phyloP scores from a whole-genome alignment of 202 grass and related monocot species.

The Miscanthus sacchariflorus region DNA sequence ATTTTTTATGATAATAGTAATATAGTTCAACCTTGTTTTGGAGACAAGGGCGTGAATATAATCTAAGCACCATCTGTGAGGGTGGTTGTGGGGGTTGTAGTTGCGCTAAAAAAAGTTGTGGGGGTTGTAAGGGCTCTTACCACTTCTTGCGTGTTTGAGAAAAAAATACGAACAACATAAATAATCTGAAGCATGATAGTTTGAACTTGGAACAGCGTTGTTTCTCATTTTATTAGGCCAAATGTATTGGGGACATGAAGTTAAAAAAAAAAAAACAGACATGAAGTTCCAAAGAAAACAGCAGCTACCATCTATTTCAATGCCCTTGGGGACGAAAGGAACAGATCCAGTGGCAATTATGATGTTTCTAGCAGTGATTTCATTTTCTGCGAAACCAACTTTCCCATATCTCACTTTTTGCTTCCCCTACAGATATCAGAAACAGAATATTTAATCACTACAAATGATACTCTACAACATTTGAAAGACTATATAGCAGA shows the following conservation, averaged over 20 bases:
- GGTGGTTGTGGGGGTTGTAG: background rate
- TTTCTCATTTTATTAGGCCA: slow-evolving; percentile 8
- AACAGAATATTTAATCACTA: slow-evolving; percentile 13
- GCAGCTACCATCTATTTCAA: slow-evolving; percentile 85
- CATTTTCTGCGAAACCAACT: slow-evolving; percentile 76
- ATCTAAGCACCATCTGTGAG: background rate
- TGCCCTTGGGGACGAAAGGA: slow-evolving; percentile 95
- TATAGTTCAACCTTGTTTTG: background rate
- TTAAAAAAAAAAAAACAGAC: background rate
- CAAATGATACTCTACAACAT: background rate
- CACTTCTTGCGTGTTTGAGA: background rate
- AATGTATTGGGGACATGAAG: slow-evolving; percentile 14
- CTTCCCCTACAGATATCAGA: slow-evolving; percentile 48
- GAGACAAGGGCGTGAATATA: background rate
- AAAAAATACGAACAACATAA: background rate
- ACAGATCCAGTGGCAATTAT: slow-evolving; percentile 96
- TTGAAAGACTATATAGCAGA: background rate
- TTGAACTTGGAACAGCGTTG: background rate
- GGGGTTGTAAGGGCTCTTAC: too few relatives aligned
- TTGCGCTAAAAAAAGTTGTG: too few relatives aligned
- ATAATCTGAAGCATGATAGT: slow-evolving; percentile 29
- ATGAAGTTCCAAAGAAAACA: background rate
- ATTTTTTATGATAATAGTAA: slow-evolving; percentile 5
- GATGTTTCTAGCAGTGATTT: slow-evolving; percentile 84
- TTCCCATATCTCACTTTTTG: slow-evolving; percentile 92